A percentile compares a stretch with the other conserved stretches of the same genome.
phyloP scores from a whole-genome alignment of 2,329 filamentous ascomycete species.

The Myriosclerotinia duriaeana region DNA sequence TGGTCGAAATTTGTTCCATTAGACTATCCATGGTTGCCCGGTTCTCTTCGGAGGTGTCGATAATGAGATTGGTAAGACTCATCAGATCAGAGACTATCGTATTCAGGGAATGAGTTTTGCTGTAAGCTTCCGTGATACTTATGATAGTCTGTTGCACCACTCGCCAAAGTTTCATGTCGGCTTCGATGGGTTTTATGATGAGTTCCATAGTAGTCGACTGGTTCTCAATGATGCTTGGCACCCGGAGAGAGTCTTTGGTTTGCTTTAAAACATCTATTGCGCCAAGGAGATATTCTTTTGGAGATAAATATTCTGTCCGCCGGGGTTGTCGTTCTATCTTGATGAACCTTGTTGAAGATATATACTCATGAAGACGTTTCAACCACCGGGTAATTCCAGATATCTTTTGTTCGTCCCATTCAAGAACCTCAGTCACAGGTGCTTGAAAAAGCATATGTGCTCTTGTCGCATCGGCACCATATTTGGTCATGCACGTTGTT shows the following conservation, averaged over 20 bases:
- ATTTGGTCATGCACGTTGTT: conserved; percentile 65
- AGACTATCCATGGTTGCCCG: conserved; percentile 26
- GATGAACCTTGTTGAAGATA: conserved; percentile 10
- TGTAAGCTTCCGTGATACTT: conserved; percentile 67
- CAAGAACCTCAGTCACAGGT: conserved; percentile 76
- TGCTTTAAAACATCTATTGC: neutral
- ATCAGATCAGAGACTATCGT: conserved; percentile 82
- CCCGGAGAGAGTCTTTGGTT: neutral
- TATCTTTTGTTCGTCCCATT: conserved; percentile 86
- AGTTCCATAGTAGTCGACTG: conserved; percentile 36
- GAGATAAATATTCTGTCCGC: neutral
- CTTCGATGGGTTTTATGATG: neutral
- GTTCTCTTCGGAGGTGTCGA: conserved; percentile 43
- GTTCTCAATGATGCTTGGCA: neutral
- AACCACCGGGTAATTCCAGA: conserved; percentile 81
- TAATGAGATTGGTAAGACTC: conserved; percentile 70
- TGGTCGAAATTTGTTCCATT: neutral
- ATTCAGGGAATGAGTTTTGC: conserved; percentile 74
- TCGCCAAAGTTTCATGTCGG: conserved; percentile 54
- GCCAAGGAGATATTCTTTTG: conserved; percentile 2
- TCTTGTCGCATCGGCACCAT: conserved; percentile 80
- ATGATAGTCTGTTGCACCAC: conserved; percentile 65
- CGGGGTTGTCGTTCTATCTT: neutral
- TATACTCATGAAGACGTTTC: conserved; percentile 51
- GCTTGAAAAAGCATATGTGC: conserved; percentile 90